These are phyloP conservation scores for Trichoderma lentiforme DNA, from an alignment of 2,329 filamentous ascomycete genomes.

Conservation along the genomic window DNA sequence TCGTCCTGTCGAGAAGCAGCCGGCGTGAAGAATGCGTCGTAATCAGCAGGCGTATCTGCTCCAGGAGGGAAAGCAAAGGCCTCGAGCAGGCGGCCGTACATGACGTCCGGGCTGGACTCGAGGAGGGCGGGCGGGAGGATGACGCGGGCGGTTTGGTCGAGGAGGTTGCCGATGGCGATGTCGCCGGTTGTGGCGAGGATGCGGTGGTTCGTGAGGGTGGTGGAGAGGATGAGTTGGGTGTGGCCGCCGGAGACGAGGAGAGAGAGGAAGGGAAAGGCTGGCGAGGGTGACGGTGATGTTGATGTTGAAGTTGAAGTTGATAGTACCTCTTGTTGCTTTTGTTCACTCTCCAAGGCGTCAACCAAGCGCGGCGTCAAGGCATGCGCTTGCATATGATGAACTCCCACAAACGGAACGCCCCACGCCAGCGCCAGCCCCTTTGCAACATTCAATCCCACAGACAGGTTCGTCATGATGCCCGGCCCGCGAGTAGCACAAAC, in stretches of 20 bases:
- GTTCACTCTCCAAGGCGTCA: constrained; percentile 40
- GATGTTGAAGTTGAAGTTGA: neutral
- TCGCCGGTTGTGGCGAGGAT: constrained; percentile 73
- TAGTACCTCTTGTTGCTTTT: neutral
- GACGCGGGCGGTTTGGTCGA: constrained; percentile 81
- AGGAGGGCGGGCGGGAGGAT: constrained; percentile 65
- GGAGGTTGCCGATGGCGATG: constrained; percentile 81
- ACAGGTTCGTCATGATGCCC: constrained; percentile 77
- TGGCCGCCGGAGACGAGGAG: constrained; percentile 91
- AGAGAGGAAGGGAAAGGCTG: constrained; percentile 79
- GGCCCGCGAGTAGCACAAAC: constrained; percentile 88
- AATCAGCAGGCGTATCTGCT: neutral
- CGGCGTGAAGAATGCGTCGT: constrained; percentile 49
- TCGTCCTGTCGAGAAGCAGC: constrained; percentile 58
- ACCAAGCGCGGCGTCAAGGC: constrained; percentile 81
- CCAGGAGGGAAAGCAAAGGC: constrained; percentile 62
- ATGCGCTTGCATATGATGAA: constrained; percentile 98
- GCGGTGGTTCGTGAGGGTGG: constrained; percentile 62
- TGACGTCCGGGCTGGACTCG: constrained; percentile 55
- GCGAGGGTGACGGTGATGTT: constrained; percentile 31
- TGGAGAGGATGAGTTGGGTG: constrained; percentile 77
- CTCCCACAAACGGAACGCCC: constrained; percentile 76
- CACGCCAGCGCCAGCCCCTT: constrained; percentile 85
- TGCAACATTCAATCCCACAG: constrained; percentile 74
- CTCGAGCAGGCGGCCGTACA: constrained; percentile 80